Evolutionary conservation across 108 stramenopile species (phyloP).

Genomic region (Skeletonema marinoi): DNA sequence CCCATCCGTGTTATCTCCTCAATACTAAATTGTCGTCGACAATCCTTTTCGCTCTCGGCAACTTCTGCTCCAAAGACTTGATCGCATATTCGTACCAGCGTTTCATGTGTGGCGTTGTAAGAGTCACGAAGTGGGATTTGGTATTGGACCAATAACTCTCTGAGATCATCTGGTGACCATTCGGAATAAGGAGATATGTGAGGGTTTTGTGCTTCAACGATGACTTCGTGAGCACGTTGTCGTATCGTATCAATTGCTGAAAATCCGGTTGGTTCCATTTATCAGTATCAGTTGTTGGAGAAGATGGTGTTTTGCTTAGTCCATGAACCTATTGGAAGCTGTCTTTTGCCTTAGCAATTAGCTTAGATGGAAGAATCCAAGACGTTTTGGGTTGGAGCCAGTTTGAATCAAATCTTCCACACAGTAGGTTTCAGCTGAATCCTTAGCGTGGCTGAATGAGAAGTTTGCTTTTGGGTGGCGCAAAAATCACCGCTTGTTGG

Average conservation of each 20-base stretch:
- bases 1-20: slow-evolving; percentile 40
- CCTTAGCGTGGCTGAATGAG: too few relatives aligned
- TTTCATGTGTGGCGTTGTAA: slow-evolving; percentile 52
- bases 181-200: slow-evolving; percentile 48
- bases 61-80: slow-evolving; percentile 39
- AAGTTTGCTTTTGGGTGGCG: too few relatives aligned
- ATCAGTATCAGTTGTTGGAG: background rate
- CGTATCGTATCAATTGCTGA: background rate
- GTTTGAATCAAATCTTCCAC: too few relatives aligned
- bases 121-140: slow-evolving; percentile 52
- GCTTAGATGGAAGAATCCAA: too few relatives aligned
- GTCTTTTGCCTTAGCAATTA: too few relatives aligned
- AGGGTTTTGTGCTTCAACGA: slow-evolving; percentile 27
- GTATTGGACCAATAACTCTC: slow-evolving; percentile 49
- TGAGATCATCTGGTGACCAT: slow-evolving; percentile 48
- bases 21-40: slow-evolving; percentile 19
- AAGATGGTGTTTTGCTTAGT: too few relatives aligned
- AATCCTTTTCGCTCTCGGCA: slow-evolving; percentile 27
- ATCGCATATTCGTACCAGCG: slow-evolving; percentile 56
- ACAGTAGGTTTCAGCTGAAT: too few relatives aligned
- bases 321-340: too few relatives aligned
- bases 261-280: background rate
- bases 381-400: too few relatives aligned
- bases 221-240: background rate
- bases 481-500: too few relatives aligned